These are phyloP conservation scores for Lepraria neglecta DNA, from an alignment of 495 filamentous ascomycete species.

Conservation along the genomic window DNA sequence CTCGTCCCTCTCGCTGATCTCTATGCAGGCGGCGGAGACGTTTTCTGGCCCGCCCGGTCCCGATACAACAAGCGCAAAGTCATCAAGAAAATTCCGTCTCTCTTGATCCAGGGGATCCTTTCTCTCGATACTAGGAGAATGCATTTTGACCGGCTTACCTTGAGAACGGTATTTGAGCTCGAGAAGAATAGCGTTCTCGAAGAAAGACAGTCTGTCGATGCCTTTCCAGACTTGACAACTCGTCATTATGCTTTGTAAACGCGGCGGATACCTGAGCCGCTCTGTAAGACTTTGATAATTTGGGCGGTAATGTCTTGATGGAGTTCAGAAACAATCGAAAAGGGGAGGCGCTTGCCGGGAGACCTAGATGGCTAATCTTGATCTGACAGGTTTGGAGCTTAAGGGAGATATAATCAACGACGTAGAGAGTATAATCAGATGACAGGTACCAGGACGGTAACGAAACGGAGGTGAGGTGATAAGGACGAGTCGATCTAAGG, in stretches of 20 bases:
- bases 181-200: constrained; percentile 18
- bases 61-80: constrained; percentile 15
- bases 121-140: constrained; percentile 8
- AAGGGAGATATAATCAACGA: too few relatives aligned
- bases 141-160: constrained; percentile 17
- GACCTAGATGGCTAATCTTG: too few relatives aligned
- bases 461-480: too few relatives aligned
- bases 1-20: constrained; percentile 10
- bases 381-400: too few relatives aligned
- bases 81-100: constrained; percentile 12
- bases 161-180: constrained; percentile 16
- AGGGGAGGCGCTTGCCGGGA: too few relatives aligned
- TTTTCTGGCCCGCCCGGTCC: constrained; percentile 19
- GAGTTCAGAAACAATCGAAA: not conserved
- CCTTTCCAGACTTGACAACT: constrained; percentile 16
- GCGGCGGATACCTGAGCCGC: not conserved
- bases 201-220: constrained; percentile 15
- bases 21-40: constrained; percentile 19
- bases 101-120: constrained; percentile 3
- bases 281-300: not conserved
- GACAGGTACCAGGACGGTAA: too few relatives aligned
- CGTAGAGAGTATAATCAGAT: too few relatives aligned
- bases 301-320: not conserved
- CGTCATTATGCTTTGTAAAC: not conserved
- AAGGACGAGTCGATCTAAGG: too few relatives aligned